Evolutionary conservation across 2,329 filamentous ascomycete species (phyloP).

Genomic region (Albifimbria verrucaria): DNA sequence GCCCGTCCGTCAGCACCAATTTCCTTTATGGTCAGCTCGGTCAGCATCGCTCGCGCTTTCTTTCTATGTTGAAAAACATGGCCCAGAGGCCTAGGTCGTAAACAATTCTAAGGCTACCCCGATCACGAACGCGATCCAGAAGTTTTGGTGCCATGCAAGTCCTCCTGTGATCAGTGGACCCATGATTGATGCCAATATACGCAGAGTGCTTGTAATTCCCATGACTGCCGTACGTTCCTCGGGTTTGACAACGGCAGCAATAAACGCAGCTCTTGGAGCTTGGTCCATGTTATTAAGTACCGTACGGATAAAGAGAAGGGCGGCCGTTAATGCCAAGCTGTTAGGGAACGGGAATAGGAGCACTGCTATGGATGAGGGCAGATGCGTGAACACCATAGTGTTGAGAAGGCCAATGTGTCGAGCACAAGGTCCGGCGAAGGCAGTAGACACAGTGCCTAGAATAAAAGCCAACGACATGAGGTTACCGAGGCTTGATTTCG

Average conservation of each 20-base stretch:
- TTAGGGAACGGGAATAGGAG: constrained; percentile 56
- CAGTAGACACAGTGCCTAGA: constrained; percentile 48
- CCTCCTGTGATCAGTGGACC: no score
- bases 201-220: no score
- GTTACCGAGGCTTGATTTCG: constrained; percentile 58
- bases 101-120: no score
- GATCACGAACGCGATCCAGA: no score
- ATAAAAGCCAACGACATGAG: constrained; percentile 53
- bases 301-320: constrained; percentile 55
- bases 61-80: no score
- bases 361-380: constrained; percentile 61
- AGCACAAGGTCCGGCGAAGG: constrained; percentile 56
- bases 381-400: constrained; percentile 61
- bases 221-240: no score
- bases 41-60: no score
- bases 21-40: no score
- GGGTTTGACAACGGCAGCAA: background rate
- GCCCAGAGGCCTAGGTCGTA: no score
- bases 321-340: constrained; percentile 47
- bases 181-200: no score
- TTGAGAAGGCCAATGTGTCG: constrained; percentile 59
- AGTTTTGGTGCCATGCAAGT: no score
- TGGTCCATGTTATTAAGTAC: constrained; percentile 69
- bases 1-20: no score
- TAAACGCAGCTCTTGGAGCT: constrained; percentile 44